Conservation (phyloP, 2,329 filamentous ascomycete genomes). For the Sporothrix pseudoabietina region DNA sequence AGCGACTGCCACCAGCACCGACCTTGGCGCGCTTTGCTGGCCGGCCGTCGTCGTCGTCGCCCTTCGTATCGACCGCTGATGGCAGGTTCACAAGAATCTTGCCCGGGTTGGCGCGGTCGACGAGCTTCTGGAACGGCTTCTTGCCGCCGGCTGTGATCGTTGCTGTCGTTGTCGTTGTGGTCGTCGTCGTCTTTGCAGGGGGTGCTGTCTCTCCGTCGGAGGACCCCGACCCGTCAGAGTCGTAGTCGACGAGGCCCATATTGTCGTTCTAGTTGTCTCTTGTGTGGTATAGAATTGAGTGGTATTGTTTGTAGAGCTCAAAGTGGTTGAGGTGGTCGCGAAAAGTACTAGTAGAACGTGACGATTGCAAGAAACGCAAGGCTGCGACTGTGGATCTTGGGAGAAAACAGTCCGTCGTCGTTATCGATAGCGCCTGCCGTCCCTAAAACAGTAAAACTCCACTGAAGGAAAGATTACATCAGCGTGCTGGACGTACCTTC, state of each 20-base stretch:
- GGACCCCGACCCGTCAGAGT: conserved; percentile 71
- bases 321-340: background rate
- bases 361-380: background rate
- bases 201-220: conserved; percentile 55
- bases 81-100: conserved; percentile 84
- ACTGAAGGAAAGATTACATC: background rate
- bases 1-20: conserved; percentile 56
- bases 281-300: background rate
- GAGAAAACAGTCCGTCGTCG: background rate
- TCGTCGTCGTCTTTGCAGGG: background rate
- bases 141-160: conserved; percentile 47
- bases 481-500: background rate
- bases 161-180: conserved; percentile 37
- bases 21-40: conserved; percentile 72
- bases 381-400: conserved; percentile 4
- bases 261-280: background rate
- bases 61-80: conserved; percentile 44
- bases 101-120: conserved; percentile 77
- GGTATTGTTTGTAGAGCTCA: background rate
- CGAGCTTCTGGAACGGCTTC: conserved; percentile 73
- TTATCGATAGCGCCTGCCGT: background rate
- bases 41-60: conserved; percentile 51
- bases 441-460: background rate
- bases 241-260: conserved; percentile 82
- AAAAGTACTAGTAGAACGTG: background rate